Evolutionary conservation across 1,284 basidiomycete genomes (phyloP).

Genomic region (Trichosporon ovoides): DNA sequence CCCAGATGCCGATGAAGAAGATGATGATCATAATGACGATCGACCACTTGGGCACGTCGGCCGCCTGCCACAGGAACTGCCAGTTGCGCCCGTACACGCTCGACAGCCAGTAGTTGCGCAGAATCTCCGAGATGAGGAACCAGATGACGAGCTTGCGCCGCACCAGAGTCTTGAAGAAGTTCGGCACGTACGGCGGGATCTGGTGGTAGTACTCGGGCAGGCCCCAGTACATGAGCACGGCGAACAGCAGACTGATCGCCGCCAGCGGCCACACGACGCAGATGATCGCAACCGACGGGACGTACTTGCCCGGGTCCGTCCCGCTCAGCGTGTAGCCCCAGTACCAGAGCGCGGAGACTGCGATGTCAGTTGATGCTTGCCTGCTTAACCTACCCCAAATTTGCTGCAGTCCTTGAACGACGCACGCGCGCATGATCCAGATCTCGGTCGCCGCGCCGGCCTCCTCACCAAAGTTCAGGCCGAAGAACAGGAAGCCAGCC

Average conservation of each 20-base stretch:
- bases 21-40: slow-evolving; percentile 69
- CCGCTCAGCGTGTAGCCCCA: slow-evolving; percentile 77
- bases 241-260: slow-evolving; percentile 66
- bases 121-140: slow-evolving; percentile 83
- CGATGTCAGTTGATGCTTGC: no score
- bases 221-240: slow-evolving; percentile 74
- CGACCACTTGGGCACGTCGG: slow-evolving; percentile 68
- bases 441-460: slow-evolving; percentile 87
- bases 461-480: slow-evolving; percentile 92
- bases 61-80: slow-evolving; percentile 83
- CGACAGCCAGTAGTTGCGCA: slow-evolving; percentile 88
- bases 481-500: slow-evolving; percentile 84
- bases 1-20: slow-evolving; percentile 86
- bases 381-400: slow-evolving; percentile 57
- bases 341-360: slow-evolving; percentile 79
- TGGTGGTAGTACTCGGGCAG: slow-evolving; percentile 60
- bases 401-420: slow-evolving; percentile 88
- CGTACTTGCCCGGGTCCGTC: slow-evolving; percentile 38
- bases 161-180: slow-evolving; percentile 80
- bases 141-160: slow-evolving; percentile 82
- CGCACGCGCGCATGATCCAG: slow-evolving; percentile 80
- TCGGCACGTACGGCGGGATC: slow-evolving; percentile 84
- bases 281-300: slow-evolving; percentile 53
- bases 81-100: slow-evolving; percentile 81
- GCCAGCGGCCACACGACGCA: slow-evolving; percentile 76